Percentiles rank a stretch among this genome's conserved stretches.
Conservation (phyloP, 371 early-diverging fungal genomes). For the Mucor indicus region DNA sequence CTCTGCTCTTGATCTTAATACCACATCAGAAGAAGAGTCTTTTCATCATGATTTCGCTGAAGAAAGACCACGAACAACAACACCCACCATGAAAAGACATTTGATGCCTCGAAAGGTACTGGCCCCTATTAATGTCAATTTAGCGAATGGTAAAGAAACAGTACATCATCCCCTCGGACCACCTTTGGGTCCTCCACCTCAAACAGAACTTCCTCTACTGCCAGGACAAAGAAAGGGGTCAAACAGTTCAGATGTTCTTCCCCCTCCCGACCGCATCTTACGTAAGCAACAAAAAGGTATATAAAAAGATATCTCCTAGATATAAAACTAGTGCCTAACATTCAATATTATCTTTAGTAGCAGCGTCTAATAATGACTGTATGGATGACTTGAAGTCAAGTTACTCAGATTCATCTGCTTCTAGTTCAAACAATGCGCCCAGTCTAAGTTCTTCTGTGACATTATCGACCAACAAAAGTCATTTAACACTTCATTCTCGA, state of each 20-base stretch:
- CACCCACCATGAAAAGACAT: slow-evolving; percentile 18
- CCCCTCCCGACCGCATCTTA: slow-evolving; percentile 3
- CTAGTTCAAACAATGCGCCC: slow-evolving; percentile 26
- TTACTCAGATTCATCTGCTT: slow-evolving; percentile 21
- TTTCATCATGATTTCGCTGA: slow-evolving; percentile 1
- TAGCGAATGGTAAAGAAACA: slow-evolving; percentile 18
- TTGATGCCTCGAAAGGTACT: slow-evolving; percentile 1
- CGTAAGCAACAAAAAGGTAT: background rate
- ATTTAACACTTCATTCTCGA: slow-evolving; percentile 25
- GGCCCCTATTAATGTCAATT: slow-evolving; percentile 15
- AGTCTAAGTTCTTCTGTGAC: slow-evolving; percentile 33
- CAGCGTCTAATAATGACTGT: no score
- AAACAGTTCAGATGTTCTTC: slow-evolving; percentile 16
- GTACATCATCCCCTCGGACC: slow-evolving; percentile 2
- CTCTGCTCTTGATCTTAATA: slow-evolving; percentile 27
- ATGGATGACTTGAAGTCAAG: slow-evolving; percentile 25
- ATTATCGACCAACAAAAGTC: slow-evolving; percentile 19
- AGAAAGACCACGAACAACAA: slow-evolving; percentile 22
- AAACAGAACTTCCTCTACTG: slow-evolving; percentile 1
- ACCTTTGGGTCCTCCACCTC: background rate
- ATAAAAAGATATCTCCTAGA: no score
- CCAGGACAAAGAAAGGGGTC: background rate
- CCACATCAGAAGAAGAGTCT: slow-evolving; percentile 7
- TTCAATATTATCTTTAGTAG: no score
- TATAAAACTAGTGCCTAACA: no score